phyloP scores from a whole-genome alignment of 2,329 filamentous ascomycete species.

The Calonectria pseudoreteaudii region DNA sequence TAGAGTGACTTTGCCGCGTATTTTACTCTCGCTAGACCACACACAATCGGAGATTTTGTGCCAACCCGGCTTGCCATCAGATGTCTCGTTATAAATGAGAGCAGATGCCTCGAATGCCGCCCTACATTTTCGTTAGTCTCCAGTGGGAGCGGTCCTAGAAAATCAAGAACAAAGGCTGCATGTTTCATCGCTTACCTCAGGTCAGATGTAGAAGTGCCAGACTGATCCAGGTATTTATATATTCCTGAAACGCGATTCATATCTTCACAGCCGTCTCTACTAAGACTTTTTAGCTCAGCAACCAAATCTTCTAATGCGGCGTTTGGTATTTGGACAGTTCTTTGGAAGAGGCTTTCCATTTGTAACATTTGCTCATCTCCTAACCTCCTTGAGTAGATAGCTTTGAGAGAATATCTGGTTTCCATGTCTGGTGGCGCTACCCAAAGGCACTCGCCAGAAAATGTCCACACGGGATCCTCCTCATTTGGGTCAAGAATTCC shows the following conservation, averaged over 20 bases:
- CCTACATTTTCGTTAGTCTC: constrained; percentile 3
- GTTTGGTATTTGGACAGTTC: constrained; percentile 8
- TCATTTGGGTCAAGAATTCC: constrained; percentile 15
- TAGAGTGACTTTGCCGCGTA: constrained; percentile 24
- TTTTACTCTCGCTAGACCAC: constrained; percentile 29
- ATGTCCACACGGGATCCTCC: background rate
- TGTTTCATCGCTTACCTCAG: too few relatives aligned
- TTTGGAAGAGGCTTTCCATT: constrained; percentile 17
- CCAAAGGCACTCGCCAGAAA: constrained; percentile 13
- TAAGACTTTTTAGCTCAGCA: background rate
- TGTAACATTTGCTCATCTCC: constrained; percentile 8
- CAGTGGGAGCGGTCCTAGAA: too few relatives aligned
- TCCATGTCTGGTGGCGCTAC: constrained; percentile 15
- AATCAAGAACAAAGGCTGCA: too few relatives aligned
- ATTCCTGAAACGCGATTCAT: background rate
- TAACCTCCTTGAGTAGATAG: background rate
- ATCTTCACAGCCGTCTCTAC: background rate
- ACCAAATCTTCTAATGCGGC: background rate
- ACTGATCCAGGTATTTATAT: constrained; percentile 26
- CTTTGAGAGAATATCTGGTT: background rate
- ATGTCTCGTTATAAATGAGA: constrained; percentile 12
- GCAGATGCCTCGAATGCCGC: constrained; percentile 16
- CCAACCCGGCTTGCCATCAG: background rate
- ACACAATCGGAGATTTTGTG: constrained; percentile 28
- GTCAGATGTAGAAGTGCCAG: too few relatives aligned